phyloP scores from a whole-genome alignment of 345 rosid species.

The Kandelia obovata region DNA sequence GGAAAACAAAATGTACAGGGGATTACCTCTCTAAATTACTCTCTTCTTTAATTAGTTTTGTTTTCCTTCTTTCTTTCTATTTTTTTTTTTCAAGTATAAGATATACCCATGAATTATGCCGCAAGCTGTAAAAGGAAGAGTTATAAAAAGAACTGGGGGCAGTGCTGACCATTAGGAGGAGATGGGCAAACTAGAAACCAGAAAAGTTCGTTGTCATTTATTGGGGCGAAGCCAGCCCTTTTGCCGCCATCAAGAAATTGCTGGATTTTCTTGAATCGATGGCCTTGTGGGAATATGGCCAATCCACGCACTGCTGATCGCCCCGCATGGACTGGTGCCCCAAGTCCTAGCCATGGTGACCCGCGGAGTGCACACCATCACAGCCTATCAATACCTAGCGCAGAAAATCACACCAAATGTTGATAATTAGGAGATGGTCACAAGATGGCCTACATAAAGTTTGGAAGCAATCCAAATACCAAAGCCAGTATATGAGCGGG shows the following conservation, averaged over 20 bases:
- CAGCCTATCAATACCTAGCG: slow-evolving; percentile 41
- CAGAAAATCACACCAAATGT: too few relatives aligned
- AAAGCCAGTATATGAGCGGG: not conserved
- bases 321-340: slow-evolving; percentile 20
- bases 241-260: slow-evolving; percentile 23
- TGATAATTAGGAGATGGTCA: too few relatives aligned
- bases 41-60: not conserved
- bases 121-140: not conserved
- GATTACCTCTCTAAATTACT: not conserved
- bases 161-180: slow-evolving; percentile 23
- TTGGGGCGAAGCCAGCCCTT: slow-evolving; percentile 28
- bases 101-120: not conserved
- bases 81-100: not conserved
- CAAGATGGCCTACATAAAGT: too few relatives aligned
- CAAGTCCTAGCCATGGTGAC: slow-evolving; percentile 33
- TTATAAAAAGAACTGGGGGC: too few relatives aligned
- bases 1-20: too few relatives aligned
- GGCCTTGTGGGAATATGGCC: slow-evolving; percentile 27
- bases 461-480: too few relatives aligned
- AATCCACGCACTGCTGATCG: slow-evolving; percentile 34
- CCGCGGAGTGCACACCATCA: slow-evolving; percentile 43
- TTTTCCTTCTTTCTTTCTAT: too few relatives aligned
- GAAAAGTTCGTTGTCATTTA: slow-evolving; percentile 29
- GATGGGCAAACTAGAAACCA: slow-evolving; percentile 25
- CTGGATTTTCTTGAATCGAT: slow-evolving; percentile 17